These are phyloP conservation scores for Papiliotrema flavescens DNA, from an alignment of 1,284 basidiomycete genomes.

Conservation along the genomic window DNA sequence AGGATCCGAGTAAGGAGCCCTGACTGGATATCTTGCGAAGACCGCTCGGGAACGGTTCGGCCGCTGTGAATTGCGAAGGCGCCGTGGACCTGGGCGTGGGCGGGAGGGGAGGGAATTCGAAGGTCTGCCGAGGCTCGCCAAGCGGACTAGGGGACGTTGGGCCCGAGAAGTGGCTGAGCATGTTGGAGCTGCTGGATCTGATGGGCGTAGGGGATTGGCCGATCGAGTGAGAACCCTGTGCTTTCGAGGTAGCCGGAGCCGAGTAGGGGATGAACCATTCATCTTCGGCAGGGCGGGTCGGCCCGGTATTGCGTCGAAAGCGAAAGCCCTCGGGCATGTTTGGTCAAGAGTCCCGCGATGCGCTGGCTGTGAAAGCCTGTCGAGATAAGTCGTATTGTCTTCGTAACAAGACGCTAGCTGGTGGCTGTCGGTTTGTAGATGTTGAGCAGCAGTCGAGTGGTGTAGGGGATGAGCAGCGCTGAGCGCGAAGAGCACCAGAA, in stretches of 20 bases:
- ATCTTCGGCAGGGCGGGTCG: slow-evolving; percentile 8
- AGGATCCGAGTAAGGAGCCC: slow-evolving; percentile 5
- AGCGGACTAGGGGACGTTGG: not conserved
- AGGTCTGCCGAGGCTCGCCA: not conserved
- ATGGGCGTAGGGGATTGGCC: slow-evolving; percentile 5
- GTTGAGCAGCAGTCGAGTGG: no score
- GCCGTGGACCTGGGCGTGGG: not conserved
- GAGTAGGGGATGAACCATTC: slow-evolving; percentile 31
- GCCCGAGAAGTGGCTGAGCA: slow-evolving; percentile 14
- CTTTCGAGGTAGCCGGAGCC: not conserved
- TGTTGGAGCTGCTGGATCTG: not conserved
- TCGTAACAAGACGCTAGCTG: no score
- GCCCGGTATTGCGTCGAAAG: not conserved
- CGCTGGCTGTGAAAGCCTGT: no score
- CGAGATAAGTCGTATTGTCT: no score
- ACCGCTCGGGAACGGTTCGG: not conserved
- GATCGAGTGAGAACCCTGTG: not conserved
- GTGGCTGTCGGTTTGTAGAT: no score
- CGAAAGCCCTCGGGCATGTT: not conserved
- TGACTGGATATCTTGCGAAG: not conserved
- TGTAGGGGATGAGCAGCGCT: no score
- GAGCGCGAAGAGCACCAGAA: no score
- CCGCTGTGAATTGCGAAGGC: no score
- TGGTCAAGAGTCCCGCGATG: no score
- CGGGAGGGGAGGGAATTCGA: not conserved